Percentiles rank a stretch among this genome's conserved stretches.
These are phyloP conservation scores for Protea cynaroides DNA, from an alignment of 164 flowering plant genomes.

Conservation along the genomic window DNA sequence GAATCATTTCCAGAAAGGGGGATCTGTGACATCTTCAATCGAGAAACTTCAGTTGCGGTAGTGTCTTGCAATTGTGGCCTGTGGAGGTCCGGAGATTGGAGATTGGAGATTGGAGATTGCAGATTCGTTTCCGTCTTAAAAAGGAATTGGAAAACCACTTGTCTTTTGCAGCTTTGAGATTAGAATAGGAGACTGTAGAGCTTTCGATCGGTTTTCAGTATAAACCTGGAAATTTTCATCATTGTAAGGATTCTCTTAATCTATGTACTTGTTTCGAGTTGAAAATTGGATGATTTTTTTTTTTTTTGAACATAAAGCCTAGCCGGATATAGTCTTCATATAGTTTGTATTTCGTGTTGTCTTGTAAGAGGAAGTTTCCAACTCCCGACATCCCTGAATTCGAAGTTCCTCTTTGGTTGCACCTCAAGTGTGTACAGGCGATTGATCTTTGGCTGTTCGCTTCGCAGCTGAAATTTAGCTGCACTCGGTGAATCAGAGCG, in stretches of 20 bases:
- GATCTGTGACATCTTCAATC: not conserved
- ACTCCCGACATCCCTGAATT: not conserved
- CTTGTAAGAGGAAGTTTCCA: too few relatives aligned
- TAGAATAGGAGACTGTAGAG: not conserved
- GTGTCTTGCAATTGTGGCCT: not conserved
- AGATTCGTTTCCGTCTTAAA: not conserved
- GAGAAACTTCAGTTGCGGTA: not conserved
- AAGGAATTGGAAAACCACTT: not conserved
- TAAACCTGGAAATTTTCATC: not conserved
- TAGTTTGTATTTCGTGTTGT: too few relatives aligned
- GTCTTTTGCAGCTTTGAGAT: not conserved
- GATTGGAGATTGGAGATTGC: too few relatives aligned
- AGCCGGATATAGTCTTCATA: too few relatives aligned
- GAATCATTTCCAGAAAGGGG: not conserved
- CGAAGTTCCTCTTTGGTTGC: not conserved
- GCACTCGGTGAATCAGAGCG: not conserved
- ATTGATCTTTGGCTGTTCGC: not conserved
- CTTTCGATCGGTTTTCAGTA: not conserved
- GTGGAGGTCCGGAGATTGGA: not conserved
- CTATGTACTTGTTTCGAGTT: not conserved
- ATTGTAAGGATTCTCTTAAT: not conserved
- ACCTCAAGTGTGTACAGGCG: not conserved
- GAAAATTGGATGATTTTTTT: not conserved
- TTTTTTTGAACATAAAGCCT: too few relatives aligned
- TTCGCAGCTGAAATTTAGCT: not conserved